Base-by-base conservation (phyloP, 2,329 filamentous ascomycete species). In the Cladosporium sp. region DNA sequence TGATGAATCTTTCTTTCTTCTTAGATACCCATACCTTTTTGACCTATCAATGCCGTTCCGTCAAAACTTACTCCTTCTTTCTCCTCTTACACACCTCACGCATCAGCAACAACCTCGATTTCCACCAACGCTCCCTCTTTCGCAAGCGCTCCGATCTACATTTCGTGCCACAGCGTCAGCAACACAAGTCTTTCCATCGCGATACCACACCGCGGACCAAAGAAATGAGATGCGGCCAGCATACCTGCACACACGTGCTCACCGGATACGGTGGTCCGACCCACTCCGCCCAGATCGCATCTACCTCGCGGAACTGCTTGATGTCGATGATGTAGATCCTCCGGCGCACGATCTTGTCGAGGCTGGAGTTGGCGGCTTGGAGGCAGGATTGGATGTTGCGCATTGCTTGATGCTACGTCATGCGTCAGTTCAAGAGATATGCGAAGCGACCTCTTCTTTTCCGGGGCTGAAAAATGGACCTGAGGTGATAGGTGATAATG, bases 121-220 rank as follows among this genome's bases (percentile, higher is more conserved):
- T 71, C 67, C 0, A 70, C 69, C 66, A 69, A 62, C 12, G 66
- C 69, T 2, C 68, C 68, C 40, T 70, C 67, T 44, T 71, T 71
- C 11, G 68, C 68, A 50, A 70, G 61, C 16, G 64, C 69, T 28
- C 58, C 56, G 26, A 70, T 61, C 52, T 55, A 21, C 8, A 55
- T 55, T 5, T 1, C 33, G n/a, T 18, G 14, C 18, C 16, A n/a
- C 28, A n/a, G 5, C 28, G 29, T 55, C 52, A 55, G 52, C 28
- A 28, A 21, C 16, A 31, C 7, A 11, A 11, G 18, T 21, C 18
- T 10, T 44, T 21, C 18, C 18, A 10, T 44, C 40, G 18, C 18
- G 21, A n/a, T 2, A 14, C 18, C 40, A 6, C 29, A 5, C 18
- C 18, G 2, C 26, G 23, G 16, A 16, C 2, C 29, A 1, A 23